phyloP scores from a whole-genome alignment of 805 yeast genomes.

The Wickerhamomyces alni region DNA sequence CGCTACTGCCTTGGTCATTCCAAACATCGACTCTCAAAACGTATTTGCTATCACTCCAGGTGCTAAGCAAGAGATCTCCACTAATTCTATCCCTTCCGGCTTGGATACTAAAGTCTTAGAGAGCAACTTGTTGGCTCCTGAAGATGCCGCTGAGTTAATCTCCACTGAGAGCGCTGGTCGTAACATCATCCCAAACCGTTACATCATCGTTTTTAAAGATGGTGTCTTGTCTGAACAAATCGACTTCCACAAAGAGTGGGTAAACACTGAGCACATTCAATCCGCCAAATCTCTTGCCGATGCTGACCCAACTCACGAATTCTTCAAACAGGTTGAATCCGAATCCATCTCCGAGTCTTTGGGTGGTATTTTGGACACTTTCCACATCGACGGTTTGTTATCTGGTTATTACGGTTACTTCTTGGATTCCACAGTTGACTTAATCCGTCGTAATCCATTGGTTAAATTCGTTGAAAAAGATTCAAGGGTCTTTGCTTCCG shows the following conservation, averaged over 20 bases:
- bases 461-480: conserved; percentile 73
- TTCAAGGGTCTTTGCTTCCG: conserved; percentile 59
- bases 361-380: conserved; percentile 58
- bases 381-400: conserved; percentile 50
- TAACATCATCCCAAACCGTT: conserved; percentile 61
- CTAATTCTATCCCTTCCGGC: conserved; percentile 11
- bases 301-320: conserved; percentile 28
- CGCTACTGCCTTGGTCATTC: conserved; percentile 57
- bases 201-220: conserved; percentile 80
- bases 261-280: conserved; percentile 45
- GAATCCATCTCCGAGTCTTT: conserved; percentile 22
- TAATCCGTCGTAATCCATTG: conserved; percentile 60
- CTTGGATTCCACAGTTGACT: conserved; percentile 65
- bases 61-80: conserved; percentile 3
- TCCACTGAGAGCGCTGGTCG: conserved; percentile 36
- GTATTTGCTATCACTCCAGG: conserved; percentile 25
- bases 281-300: conserved; percentile 31
- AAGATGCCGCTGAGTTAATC: conserved; percentile 40
- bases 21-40: conserved; percentile 40
- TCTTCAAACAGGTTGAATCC: conserved; percentile 29
- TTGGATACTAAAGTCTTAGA: conserved; percentile 13
- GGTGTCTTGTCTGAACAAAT: conserved; percentile 46
- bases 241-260: conserved; percentile 63
- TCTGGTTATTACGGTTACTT: conserved; percentile 86
- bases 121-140: conserved; percentile 10